Evolutionary conservation across 257 asterid genomes (phyloP).

Genomic region (Solanum sitiens): DNA sequence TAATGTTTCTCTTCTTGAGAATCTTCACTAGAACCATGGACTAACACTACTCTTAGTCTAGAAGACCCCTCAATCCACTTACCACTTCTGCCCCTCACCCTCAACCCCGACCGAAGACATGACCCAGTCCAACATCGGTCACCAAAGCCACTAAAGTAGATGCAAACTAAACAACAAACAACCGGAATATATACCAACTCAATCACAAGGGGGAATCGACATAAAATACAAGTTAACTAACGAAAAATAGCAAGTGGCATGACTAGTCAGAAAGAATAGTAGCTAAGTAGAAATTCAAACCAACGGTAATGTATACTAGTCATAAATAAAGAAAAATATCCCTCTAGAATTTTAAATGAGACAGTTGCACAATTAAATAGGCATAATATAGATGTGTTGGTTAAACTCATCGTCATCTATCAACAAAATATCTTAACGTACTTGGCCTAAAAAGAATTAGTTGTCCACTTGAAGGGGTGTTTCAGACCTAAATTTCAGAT

Average conservation of each 20-base stretch:
- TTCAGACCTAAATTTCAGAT: neutral
- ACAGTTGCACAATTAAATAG: neutral
- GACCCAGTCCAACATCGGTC: neutral
- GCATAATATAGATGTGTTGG: neutral
- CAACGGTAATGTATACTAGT: neutral
- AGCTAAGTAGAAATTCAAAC: neutral
- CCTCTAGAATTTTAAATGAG: neutral
- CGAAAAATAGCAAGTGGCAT: neutral
- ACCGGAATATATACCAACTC: neutral
- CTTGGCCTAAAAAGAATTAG: neutral
- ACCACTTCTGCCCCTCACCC: neutral
- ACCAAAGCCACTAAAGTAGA: neutral
- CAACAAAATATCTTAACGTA: neutral
- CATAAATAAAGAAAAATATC: neutral
- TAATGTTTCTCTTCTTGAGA: neutral
- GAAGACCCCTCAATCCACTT: neutral
- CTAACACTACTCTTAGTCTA: neutral
- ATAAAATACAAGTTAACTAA: neutral
- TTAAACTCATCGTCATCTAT: neutral
- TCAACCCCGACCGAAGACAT: neutral
- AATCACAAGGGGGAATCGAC: neutral
- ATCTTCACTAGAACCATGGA: neutral
- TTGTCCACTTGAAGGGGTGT: neutral
- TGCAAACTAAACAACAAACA: neutral
- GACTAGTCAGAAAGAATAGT: neutral